Conservation (phyloP, 805 yeast species). For the Lachancea fermentati region DNA sequence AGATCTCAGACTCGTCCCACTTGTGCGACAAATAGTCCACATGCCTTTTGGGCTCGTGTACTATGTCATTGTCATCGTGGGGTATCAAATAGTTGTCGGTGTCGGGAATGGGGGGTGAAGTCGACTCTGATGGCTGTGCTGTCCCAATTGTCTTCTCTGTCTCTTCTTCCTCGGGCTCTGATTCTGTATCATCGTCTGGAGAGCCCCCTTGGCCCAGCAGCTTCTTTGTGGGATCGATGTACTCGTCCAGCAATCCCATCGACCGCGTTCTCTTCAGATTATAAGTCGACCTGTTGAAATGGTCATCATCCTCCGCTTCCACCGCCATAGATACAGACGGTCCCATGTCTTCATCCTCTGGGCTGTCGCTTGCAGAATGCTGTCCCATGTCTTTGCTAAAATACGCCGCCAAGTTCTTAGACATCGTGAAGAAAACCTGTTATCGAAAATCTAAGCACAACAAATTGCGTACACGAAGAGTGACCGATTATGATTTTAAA, state of each 20-base stretch:
- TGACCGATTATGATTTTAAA: background rate
- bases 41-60: slow-evolving; percentile 77
- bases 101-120: slow-evolving; percentile 34
- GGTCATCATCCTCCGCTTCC: slow-evolving; percentile 64
- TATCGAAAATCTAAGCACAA: background rate
- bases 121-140: slow-evolving; percentile 23
- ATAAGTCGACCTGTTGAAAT: slow-evolving; percentile 65
- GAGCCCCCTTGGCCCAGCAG: slow-evolving; percentile 24
- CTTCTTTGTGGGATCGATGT: slow-evolving; percentile 44
- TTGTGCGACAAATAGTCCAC: slow-evolving; percentile 93
- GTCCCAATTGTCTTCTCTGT: slow-evolving; percentile 7
- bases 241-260: slow-evolving; percentile 72
- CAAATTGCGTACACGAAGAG: background rate
- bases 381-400: slow-evolving; percentile 15
- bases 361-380: slow-evolving; percentile 2
- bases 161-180: slow-evolving; percentile 7
- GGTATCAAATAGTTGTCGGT: slow-evolving; percentile 35
- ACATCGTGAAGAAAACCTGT: slow-evolving; percentile 13
- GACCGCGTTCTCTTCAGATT: slow-evolving; percentile 77
- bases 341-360: slow-evolving; percentile 31
- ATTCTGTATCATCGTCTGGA: slow-evolving; percentile 22
- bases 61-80: slow-evolving; percentile 82
- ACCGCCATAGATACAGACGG: slow-evolving; percentile 46
- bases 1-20: slow-evolving; percentile 92
- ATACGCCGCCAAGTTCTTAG: slow-evolving; percentile 27